Evolutionary conservation across 2,329 filamentous ascomycete genomes (phyloP), one percentile per base, ranked within the genome.

Genomic region (Sclerotinia spermophila): DNA sequence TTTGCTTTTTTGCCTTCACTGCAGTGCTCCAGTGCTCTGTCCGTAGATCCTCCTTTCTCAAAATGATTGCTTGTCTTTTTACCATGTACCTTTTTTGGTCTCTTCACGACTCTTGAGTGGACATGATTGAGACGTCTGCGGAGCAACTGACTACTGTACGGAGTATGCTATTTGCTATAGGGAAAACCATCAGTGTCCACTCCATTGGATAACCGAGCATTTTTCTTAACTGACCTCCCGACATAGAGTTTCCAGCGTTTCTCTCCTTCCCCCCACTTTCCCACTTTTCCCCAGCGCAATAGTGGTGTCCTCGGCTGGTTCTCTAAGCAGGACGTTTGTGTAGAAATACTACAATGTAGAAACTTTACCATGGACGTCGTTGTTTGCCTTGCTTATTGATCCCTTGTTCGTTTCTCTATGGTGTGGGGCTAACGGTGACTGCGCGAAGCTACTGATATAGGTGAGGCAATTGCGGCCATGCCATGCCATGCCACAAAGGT

Each of bases 321-420:
- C 40, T 38, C 62, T 65, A 17, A 65, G 27, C 45, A 51, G 62
- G 24, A 40, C 45, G 35, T 35, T 51, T 48, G 53, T 65, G 30
- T n/a, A 65, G 62, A 65, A 65, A 40, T 15, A 21, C 8, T 38
- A n/a, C n/a, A n/a, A n/a, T n/a, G n/a, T n/a, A 40, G 6, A 53
- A 65, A 65, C 45, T 42, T 65, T 53, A 53, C 35, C 45, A 61
- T 40, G 24, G 30, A 68, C 66, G 66, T 68, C 55, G 30, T 38
- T 68, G n/a, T 68, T 68, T 68, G 66, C 40, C 55, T 68, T 61
- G 42, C 44, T 68, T 24, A 53, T n/a, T n/a, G n/a, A n/a, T 53
- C 62, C 45, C 62, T 65, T 40, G 10, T 21, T 5, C 51, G 53
- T 51, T 51, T 45, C 44, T 19, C 33, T 38, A n/a, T 4, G 4